A percentile compares a stretch with the other conserved stretches of the same genome.
Conservation (phyloP, 1,139 yeast genomes). For the Saccharomyces pastorianus region DNA sequence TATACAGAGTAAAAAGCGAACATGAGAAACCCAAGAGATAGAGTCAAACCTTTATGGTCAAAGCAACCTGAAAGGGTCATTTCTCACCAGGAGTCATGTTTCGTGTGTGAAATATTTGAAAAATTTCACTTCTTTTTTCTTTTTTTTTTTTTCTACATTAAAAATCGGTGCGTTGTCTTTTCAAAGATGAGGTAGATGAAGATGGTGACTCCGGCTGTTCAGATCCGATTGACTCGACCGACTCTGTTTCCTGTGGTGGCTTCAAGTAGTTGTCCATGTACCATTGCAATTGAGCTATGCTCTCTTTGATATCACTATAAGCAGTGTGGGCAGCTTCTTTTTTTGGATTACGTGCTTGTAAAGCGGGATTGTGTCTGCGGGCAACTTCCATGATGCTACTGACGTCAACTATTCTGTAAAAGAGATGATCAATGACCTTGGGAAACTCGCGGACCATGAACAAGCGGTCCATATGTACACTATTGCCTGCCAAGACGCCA, state of each 20-base stretch:
- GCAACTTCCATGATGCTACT: constrained; percentile 76
- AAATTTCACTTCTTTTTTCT: not conserved
- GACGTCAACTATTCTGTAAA: constrained; percentile 84
- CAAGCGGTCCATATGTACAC: constrained; percentile 84
- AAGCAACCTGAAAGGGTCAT: not conserved
- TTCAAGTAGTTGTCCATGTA: constrained; percentile 56
- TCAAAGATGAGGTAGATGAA: not conserved
- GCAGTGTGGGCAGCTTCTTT: constrained; percentile 79
- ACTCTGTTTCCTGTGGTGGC: constrained; percentile 19
- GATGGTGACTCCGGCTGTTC: not conserved
- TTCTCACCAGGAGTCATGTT: not conserved
- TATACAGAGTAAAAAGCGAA: not conserved
- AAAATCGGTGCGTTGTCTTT: not conserved
- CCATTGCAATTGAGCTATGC: constrained; percentile 78
- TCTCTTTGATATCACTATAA: constrained; percentile 75
- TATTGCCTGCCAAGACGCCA: constrained; percentile 82
- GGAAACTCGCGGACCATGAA: constrained; percentile 86
- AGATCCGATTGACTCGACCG: not conserved
- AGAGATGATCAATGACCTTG: constrained; percentile 57
- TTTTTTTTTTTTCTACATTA: not conserved
- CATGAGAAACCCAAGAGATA: not conserved
- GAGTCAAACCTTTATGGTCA: not conserved
- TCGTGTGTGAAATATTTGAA: not conserved
- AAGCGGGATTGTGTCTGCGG: constrained; percentile 60
- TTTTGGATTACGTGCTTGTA: constrained; percentile 46